A percentile compares a stretch with the other conserved stretches of the same genome.
These are phyloP conservation scores for Solanum corneliomulleri DNA, from an alignment of 257 asterid species.

Conservation along the genomic window DNA sequence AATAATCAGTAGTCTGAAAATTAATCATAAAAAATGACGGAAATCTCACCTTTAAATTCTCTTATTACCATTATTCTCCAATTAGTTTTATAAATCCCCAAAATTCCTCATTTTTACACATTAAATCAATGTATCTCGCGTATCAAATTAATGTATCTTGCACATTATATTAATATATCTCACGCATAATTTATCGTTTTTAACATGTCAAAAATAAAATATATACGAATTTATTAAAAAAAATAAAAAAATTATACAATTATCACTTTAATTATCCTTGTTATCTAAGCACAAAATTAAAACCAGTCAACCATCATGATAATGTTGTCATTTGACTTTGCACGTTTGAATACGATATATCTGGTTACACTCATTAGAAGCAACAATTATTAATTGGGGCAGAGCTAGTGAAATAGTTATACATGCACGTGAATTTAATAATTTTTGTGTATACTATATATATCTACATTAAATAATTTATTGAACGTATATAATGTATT, in stretches of 20 bases:
- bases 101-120: too few relatives aligned
- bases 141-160: accelerated
- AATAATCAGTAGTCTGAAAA: background rate
- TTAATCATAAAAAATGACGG: background rate
- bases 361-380: background rate
- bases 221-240: background rate
- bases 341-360: background rate
- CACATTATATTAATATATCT: too few relatives aligned
- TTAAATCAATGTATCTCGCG: too few relatives aligned
- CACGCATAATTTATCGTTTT: background rate
- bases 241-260: background rate
- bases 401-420: background rate
- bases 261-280: background rate
- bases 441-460: background rate
- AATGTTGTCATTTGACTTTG: background rate
- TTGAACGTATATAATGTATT: too few relatives aligned
- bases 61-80: too few relatives aligned
- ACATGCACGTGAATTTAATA: background rate
- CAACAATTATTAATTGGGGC: background rate
- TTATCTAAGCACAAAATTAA: background rate
- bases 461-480: background rate
- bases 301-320: background rate
- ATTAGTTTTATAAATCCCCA: too few relatives aligned
- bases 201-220: background rate
- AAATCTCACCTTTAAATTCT: too few relatives aligned